Base-by-base conservation (phyloP, 139 green algal species). In the Volvox africanus region DNA sequence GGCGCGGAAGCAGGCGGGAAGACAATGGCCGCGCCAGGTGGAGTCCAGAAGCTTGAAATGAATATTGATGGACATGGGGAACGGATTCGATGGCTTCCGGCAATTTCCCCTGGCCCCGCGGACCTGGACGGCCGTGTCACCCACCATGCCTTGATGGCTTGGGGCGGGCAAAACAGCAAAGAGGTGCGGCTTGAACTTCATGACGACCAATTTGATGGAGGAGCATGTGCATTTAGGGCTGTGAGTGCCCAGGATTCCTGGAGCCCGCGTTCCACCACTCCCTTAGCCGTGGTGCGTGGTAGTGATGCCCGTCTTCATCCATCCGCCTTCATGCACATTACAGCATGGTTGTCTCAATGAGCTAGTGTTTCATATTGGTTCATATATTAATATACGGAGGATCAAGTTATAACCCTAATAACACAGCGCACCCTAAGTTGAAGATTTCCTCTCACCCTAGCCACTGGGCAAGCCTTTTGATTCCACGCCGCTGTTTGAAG, bases 71-170 rank as follows among this genome's bases (percentile, higher is more conserved):
- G 86, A 13, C 73, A 80, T 6, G 87, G 26, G 9, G 50, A 91
- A 9, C 33, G 87, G 62, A 75, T 91, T 0, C 26, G 87, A 36
- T 91, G 75, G 76, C 76, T 91, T 35, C 87, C 87, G 21, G 67
- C 33, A 55, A 44, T 35, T 35, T 77, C 87, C 0, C 32, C 87
- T 3, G 87, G 87, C 3, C 87, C 87, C 20, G 76, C 76, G 3
- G 87, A 91, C 87, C 61, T 91, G 2, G 87, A 91, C 24, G 87
- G 87, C 16, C 87, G 87, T 0, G 19, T 91, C 13, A 86, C 61
- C 24, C 55, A 90, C 86, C 71, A 83, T 28, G 71, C 86, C 16
- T 67, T 90, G 30, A 55, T 83, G 12, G 73, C 82, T 2, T 90
- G 50, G 73, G 86, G 86, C 50, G 16, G 61, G 18, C 86, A 90